Conservation (phyloP, 345 rosid genomes). For the Anacardium occidentale region DNA sequence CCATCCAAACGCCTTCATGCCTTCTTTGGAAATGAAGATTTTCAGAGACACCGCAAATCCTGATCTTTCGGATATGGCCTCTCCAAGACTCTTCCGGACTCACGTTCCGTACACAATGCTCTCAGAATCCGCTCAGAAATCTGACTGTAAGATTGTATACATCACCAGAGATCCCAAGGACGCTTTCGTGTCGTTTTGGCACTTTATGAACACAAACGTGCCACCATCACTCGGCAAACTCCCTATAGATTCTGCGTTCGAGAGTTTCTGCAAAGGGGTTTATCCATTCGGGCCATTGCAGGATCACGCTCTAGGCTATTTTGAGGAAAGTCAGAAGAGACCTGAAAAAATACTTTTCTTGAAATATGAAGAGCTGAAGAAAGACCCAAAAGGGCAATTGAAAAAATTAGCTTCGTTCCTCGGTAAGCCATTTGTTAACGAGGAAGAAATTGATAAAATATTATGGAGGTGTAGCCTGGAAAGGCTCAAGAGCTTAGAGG, state of each 20-base stretch:
- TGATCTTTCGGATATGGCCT: not conserved
- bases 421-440: conserved; percentile 1
- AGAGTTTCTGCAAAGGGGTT: conserved; percentile 17
- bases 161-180: conserved; percentile 3
- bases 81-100: not conserved
- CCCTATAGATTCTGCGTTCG: not conserved
- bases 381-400: not conserved
- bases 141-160: not conserved
- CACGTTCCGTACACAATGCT: not conserved
- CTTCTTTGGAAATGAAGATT: not conserved
- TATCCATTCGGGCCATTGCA: conserved; percentile 14
- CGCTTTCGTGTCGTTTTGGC: conserved; percentile 3
- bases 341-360: conserved; percentile 12
- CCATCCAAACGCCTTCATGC: conserved; percentile 14
- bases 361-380: conserved; percentile 15
- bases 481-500: conserved; percentile 12
- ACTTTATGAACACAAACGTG: not conserved
- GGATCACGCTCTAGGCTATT: conserved; percentile 19
- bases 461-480: conserved; percentile 11
- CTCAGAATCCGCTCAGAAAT: not conserved
- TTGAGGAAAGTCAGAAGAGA: conserved; percentile 3
- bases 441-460: not conserved
- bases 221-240: not conserved
- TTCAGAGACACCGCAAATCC: not conserved
- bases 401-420: conserved; percentile 15